Base-by-base conservation (phyloP, 2,329 filamentous ascomycete species). In the Trichophyton verrucosum region DNA sequence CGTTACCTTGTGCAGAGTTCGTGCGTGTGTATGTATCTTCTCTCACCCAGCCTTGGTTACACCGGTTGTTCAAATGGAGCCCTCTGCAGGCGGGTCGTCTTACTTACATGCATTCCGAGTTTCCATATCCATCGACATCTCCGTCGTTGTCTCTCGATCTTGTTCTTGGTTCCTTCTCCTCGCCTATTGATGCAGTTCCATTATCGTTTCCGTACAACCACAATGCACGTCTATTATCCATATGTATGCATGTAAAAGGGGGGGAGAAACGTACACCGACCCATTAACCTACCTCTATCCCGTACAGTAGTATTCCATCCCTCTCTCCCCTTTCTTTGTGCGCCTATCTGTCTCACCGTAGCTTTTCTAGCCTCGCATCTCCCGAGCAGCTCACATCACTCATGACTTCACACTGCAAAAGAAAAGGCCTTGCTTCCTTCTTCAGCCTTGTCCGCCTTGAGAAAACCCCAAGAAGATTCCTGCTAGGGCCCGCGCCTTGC, bases 361-460 rank as follows among this genome's bases (percentile, higher is more conserved):
- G 15, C 22, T 47, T 53, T 4, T 53, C 49, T 27, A 53, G 49
- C 49, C 49, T 53, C 27, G 49, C 49, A n/a, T 22, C 49, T 30
- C 27, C 24, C 49, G n/a, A 33, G 8, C 13, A 20, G 8, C 9
- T 53, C 30, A 24, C 24, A 3, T 24, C 24, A 27, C 24, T 30
- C 27, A 30, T 30, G 27, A 7, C 27, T 30, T 30, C 1, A 30
- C 27, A 30, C 49, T 8, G 24, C 15, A 53, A 42, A 42, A n/a
- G 6, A 6, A 30, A 30, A 30, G 27, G 6, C 6, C 27, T 53
- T 53, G 49, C 13, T 53, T 53, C 27, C n/a, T 53, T 53, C 49
- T 33, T 53, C 49, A 53, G 49, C 49, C 49, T 53, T 53, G 49
- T 53, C 49, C 49, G 49, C 49, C 49, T 53, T 53, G 11, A 22